phyloP scores from a whole-genome alignment of 768 basidiomycete species.

The Tricholoma hemisulphureum region DNA sequence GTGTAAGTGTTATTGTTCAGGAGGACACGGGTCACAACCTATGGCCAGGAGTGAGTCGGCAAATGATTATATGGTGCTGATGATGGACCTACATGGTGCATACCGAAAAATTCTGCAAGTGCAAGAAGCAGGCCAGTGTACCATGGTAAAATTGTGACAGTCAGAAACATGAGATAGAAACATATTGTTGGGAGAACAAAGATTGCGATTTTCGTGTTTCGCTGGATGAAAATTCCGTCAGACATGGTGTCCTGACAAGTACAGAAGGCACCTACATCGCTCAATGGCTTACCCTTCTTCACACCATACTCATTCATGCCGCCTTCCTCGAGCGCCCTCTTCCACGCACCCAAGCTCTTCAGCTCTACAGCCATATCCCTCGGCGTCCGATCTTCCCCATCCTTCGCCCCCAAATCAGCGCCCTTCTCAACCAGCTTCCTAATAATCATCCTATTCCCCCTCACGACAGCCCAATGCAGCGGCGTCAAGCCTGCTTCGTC shows the following conservation, averaged over 20 bases:
- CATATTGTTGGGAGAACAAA: constrained; percentile 77
- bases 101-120: constrained; percentile 82
- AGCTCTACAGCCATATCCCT: constrained; percentile 94
- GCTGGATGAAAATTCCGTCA: constrained; percentile 36
- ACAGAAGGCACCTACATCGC: constrained; percentile 50
- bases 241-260: neutral
- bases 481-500: constrained; percentile 86
- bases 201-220: constrained; percentile 79
- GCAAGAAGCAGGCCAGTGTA: constrained; percentile 85
- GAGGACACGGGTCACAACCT: constrained; percentile 84
- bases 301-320: constrained; percentile 77
- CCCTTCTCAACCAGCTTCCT: constrained; percentile 83
- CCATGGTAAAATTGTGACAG: constrained; percentile 81
- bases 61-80: neutral
- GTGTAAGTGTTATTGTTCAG: constrained; percentile 80
- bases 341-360: constrained; percentile 89
- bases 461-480: constrained; percentile 96
- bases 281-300: constrained; percentile 63
- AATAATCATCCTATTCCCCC: constrained; percentile 89
- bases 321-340: constrained; percentile 83
- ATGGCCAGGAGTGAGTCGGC: neutral
- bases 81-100: constrained; percentile 81
- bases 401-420: constrained; percentile 76
- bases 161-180: constrained; percentile 81
- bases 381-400: constrained; percentile 82